Evolutionary conservation across 2,329 filamentous ascomycete genomes (phyloP).

Genomic region (Lachnellula cervina): DNA sequence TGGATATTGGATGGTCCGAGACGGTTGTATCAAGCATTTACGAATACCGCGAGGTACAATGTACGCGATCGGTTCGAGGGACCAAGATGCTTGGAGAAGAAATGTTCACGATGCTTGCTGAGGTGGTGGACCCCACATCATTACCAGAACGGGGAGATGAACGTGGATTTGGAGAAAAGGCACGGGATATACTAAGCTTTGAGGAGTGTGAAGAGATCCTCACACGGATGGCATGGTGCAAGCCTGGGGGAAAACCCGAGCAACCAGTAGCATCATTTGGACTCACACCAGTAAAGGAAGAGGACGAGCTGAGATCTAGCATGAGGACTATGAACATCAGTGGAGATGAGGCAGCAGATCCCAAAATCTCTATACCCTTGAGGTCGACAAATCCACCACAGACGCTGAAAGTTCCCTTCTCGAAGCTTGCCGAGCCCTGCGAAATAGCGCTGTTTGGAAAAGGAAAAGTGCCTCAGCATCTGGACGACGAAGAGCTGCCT

Average conservation of each 20-base stretch:
- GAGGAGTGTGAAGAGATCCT: constrained; percentile 78
- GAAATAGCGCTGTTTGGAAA: constrained; percentile 70
- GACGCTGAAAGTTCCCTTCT: constrained; percentile 62
- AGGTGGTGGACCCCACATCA: constrained; percentile 33
- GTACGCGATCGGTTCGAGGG: constrained; percentile 66
- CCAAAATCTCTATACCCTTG: constrained; percentile 38
- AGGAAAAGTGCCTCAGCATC: constrained; percentile 47
- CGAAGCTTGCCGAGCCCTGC: constrained; percentile 65
- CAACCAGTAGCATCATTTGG: constrained; percentile 26
- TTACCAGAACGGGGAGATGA: constrained; percentile 18
- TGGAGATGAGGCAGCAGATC: constrained; percentile 13
- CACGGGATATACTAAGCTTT: constrained; percentile 50
- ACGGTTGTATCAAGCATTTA: constrained; percentile 82
- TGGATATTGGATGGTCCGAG: constrained; percentile 92
- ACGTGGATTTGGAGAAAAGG: constrained; percentile 7
- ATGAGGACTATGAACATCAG: constrained; percentile 23
- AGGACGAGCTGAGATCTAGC: constrained; percentile 43
- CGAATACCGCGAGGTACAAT: constrained; percentile 79
- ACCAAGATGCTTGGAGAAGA: constrained; percentile 67
- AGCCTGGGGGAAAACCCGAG: constrained; percentile 20
- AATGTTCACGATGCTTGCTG: constrained; percentile 59
- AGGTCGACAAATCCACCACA: constrained; percentile 42
- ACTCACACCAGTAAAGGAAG: constrained; percentile 51
- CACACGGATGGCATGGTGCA: constrained; percentile 75
- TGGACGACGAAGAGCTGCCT: constrained; percentile 84